Conservation (phyloP, 768 basidiomycete species). For the Rhizopogon vesiculosus region DNA sequence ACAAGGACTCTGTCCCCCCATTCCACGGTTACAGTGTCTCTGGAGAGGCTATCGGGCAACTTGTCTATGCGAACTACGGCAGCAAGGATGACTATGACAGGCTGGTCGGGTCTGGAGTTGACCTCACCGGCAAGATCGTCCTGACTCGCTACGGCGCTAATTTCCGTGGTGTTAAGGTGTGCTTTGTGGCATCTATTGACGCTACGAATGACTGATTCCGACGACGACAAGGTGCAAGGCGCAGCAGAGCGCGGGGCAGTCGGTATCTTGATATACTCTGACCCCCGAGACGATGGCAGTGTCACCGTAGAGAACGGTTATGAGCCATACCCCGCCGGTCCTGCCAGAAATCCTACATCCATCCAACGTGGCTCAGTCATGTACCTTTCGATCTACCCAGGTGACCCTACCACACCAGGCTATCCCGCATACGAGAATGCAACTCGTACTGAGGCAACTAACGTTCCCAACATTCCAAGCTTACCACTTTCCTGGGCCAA, state of each 20-base stretch:
- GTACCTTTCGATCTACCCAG: conserved; percentile 61
- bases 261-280: conserved; percentile 79
- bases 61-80: conserved; percentile 82
- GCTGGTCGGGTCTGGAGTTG: conserved; percentile 57
- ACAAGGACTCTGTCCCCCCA: conserved; percentile 63
- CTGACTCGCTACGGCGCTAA: conserved; percentile 71
- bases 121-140: conserved; percentile 75
- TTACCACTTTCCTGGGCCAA: conserved; percentile 90
- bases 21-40: conserved; percentile 84
- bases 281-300: conserved; percentile 81
- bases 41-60: conserved; percentile 62
- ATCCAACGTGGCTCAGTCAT: conserved; percentile 86
- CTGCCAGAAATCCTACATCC: conserved; percentile 79
- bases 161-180: conserved; percentile 84
- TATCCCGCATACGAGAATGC: conserved; percentile 82
- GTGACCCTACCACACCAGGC: conserved; percentile 85
- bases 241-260: conserved; percentile 81
- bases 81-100: conserved; percentile 64
- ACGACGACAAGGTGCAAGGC: conserved; percentile 54
- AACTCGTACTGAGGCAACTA: conserved; percentile 54
- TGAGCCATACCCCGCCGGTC: conserved; percentile 69
- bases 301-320: conserved; percentile 77
- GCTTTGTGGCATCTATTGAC: conserved; percentile 11
- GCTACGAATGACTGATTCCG: conserved; percentile 12
- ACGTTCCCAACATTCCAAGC: conserved; percentile 75